Evolutionary conservation across 441 rosid genomes (phyloP), one percentile per base, ranked within the genome.

Genomic region (Metrosideros polymorpha): DNA sequence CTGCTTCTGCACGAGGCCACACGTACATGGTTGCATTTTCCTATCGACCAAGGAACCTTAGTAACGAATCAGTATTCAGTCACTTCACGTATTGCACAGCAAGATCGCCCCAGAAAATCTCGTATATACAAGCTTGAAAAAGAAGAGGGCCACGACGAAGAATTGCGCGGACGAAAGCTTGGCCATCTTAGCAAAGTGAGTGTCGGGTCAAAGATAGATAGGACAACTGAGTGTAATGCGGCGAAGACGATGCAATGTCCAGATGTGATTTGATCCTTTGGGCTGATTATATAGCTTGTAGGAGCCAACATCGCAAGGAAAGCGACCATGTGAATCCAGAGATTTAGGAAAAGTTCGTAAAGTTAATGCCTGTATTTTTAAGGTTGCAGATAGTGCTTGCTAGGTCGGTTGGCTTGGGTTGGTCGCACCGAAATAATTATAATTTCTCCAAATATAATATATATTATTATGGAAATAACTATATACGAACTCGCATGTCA

Each of bases 401-500:
- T n/a, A n/a, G n/a, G n/a, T n/a, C n/a, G n/a, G n/a, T n/a, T n/a
- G n/a, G n/a, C n/a, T n/a, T n/a, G n/a, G n/a, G n/a, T n/a, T n/a
- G n/a, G n/a, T n/a, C n/a, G n/a, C n/a, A n/a, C n/a, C n/a, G n/a
- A n/a, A n/a, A n/a, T n/a, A n/a, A n/a, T n/a, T n/a, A n/a, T n/a
- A n/a, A n/a, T n/a, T n/a, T n/a, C n/a, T n/a, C n/a, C n/a, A n/a
- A n/a, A n/a, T n/a, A n/a, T n/a, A n/a, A n/a, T n/a, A n/a, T n/a
- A n/a, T n/a, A n/a, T n/a, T n/a, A n/a, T n/a, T 43, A 43, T 43
- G 45, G 7, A 43, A 6, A 43, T 5, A 8, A 43, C 45, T 43
- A 43, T 43, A 43, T 45, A n/a, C n/a, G n/a, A n/a, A 32, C 0
- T 63, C 35, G 1, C 4, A 5, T 0, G 25, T 0, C 9, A 0